Conservation (phyloP, 2,329 filamentous ascomycete species). For the Tolypocladium ophioglossoides region DNA sequence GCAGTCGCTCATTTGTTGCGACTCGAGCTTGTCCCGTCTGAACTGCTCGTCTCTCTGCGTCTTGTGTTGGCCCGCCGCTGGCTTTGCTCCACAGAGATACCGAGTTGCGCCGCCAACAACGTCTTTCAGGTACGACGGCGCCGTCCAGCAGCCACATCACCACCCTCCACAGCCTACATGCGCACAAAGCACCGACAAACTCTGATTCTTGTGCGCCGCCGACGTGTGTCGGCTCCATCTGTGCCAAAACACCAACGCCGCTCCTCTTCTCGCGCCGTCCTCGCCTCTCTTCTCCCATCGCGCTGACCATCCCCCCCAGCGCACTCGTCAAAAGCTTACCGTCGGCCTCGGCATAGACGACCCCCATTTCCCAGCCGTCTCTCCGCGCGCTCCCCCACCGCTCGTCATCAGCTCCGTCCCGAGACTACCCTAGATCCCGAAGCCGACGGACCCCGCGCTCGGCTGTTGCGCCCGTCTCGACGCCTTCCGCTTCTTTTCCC, state of each 20-base stretch:
- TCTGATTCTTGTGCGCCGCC: neutral
- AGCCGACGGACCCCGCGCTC: slow-evolving; percentile 3
- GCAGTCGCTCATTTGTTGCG: neutral
- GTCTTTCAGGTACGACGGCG: neutral
- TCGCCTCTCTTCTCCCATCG: neutral
- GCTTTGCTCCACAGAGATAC: neutral
- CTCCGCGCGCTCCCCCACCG: neutral
- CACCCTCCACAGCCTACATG: neutral
- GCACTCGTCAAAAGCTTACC: neutral
- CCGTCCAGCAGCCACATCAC: neutral
- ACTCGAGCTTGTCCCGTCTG: too few relatives aligned
- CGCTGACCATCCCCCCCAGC: neutral
- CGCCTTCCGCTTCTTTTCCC: neutral
- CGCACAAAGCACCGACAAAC: neutral
- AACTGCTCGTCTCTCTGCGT: too few relatives aligned
- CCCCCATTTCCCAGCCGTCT: neutral
- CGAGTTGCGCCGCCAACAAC: neutral
- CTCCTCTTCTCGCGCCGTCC: neutral
- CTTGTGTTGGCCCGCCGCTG: neutral
- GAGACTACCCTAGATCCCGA: neutral
- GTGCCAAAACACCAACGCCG: neutral
- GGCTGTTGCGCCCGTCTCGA: neutral
- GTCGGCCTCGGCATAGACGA: neutral
- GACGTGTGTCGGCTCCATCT: neutral
- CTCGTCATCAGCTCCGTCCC: neutral